Percentiles rank a stretch among this genome's conserved stretches.
Evolutionary conservation across 352 stramenopile species (phyloP).

Genomic region (Pythium sp.): DNA sequence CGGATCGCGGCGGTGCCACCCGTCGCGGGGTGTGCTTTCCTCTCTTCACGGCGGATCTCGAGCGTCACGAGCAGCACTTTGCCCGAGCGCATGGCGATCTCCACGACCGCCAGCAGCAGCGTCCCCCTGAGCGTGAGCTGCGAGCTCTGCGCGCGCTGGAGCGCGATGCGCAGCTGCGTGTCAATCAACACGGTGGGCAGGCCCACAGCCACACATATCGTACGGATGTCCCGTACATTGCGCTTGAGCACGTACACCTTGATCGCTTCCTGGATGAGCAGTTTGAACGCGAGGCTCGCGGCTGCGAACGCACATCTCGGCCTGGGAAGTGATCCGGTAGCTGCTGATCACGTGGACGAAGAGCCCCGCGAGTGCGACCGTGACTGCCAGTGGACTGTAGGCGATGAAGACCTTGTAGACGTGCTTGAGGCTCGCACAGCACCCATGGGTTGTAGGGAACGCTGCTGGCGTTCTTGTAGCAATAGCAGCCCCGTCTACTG

Average conservation of each 20-base stretch:
- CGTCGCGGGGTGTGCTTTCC: not conserved
- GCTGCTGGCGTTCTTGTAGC: not conserved
- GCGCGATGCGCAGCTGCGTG: slow-evolving; percentile 23
- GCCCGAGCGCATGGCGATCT: slow-evolving; percentile 23
- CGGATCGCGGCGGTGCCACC: not conserved
- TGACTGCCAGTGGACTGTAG: not conserved
- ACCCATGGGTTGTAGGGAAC: not conserved
- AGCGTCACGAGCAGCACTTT: slow-evolving; percentile 23
- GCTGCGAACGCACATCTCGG: slow-evolving; percentile 12
- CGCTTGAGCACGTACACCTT: slow-evolving; percentile 24
- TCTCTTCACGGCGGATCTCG: slow-evolving; percentile 11
- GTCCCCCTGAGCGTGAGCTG: slow-evolving; percentile 21
- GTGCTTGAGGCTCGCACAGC: not conserved
- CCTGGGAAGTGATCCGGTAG: not conserved
- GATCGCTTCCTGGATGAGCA: slow-evolving; percentile 21
- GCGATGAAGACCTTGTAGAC: not conserved
- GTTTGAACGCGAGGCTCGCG: slow-evolving; percentile 16
- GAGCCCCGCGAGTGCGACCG: slow-evolving; percentile 6
- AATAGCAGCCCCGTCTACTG: not conserved
- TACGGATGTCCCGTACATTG: slow-evolving; percentile 12
- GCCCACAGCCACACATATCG: slow-evolving; percentile 23
- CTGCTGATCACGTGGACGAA: slow-evolving; percentile 14
- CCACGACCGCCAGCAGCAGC: slow-evolving; percentile 23
- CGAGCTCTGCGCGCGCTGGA: slow-evolving; percentile 18
- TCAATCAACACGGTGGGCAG: slow-evolving; percentile 29